Percentiles rank a stretch among this genome's conserved stretches.
phyloP scores from a whole-genome alignment of 164 flowering plant genomes.

The Echeveria elegans region DNA sequence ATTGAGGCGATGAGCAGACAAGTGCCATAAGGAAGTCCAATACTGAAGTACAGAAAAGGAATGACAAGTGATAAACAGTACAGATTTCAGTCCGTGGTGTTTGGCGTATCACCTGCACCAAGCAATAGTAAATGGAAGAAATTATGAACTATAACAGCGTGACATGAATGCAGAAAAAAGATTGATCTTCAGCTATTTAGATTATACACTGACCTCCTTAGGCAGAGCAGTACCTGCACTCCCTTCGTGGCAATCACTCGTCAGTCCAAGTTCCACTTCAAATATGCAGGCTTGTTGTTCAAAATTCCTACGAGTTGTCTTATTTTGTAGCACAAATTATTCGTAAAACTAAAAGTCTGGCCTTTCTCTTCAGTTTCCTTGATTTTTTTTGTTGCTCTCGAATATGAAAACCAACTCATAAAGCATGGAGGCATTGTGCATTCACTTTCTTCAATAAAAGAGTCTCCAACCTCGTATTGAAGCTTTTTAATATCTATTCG shows the following conservation, averaged over 20 bases:
- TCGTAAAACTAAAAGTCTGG: slow-evolving; percentile 8
- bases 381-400: slow-evolving; percentile 10
- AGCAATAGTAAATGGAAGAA: neutral
- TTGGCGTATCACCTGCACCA: neutral
- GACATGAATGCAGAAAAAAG: neutral
- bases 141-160: neutral
- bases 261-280: slow-evolving; percentile 8
- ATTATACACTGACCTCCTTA: neutral
- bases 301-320: slow-evolving; percentile 14
- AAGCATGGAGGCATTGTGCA: slow-evolving; percentile 16
- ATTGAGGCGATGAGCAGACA: neutral
- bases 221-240: neutral
- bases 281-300: slow-evolving; percentile 9
- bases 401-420: slow-evolving; percentile 23
- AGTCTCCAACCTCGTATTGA: slow-evolving; percentile 9
- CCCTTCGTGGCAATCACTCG: neutral
- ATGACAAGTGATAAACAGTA: too few relatives aligned
- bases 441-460: slow-evolving; percentile 9
- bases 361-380: slow-evolving; percentile 8
- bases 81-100: neutral
- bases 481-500: slow-evolving; percentile 10
- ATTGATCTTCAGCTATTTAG: neutral
- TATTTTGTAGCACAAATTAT: slow-evolving; percentile 10
- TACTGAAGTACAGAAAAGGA: too few relatives aligned
- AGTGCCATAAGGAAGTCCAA: too few relatives aligned